A percentile compares a stretch with the other conserved stretches of the same genome.
These are phyloP conservation scores for Pythium dissimile DNA, from an alignment of 352 stramenopile species.

Conservation along the genomic window DNA sequence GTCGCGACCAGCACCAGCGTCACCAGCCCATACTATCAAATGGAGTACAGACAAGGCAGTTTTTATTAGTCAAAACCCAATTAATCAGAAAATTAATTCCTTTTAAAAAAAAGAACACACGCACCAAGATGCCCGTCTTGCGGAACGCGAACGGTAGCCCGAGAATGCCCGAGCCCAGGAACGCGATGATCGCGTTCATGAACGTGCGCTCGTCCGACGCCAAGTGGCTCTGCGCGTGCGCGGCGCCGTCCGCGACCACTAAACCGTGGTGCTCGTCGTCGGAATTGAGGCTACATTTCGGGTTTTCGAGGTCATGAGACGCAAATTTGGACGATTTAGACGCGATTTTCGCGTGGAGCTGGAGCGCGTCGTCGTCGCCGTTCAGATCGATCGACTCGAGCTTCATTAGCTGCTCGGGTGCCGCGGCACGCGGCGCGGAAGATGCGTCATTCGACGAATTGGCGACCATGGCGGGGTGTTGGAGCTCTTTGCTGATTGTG, in stretches of 20 bases:
- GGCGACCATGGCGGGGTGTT: neutral
- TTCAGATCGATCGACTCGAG: conserved; percentile 8
- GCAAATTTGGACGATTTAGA: neutral
- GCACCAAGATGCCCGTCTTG: conserved; percentile 79
- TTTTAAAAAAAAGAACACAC: neutral
- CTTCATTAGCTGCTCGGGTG: neutral
- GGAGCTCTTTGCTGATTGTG: neutral
- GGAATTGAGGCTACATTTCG: too few species aligned
- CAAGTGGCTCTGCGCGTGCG: conserved; percentile 23
- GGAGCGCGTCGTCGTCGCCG: neutral
- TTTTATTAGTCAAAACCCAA: too few species aligned
- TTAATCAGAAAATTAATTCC: neutral
- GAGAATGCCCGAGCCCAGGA: conserved; percentile 89
- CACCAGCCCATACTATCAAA: conserved; percentile 44
- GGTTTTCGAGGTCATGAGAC: conserved; percentile 8
- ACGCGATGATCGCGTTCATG: conserved; percentile 87
- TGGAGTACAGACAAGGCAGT: too few species aligned
- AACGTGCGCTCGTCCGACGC: conserved; percentile 65
- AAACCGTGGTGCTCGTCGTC: conserved; percentile 12
- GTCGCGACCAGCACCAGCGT: conserved; percentile 49
- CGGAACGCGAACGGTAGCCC: conserved; percentile 90
- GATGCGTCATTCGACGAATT: neutral
- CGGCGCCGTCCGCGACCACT: neutral
- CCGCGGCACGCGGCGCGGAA: neutral
- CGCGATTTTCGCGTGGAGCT: neutral